These are phyloP conservation scores for Papilionanthe hybrid DNA, from an alignment of 116 monocot genomes.

Conservation along the genomic window DNA sequence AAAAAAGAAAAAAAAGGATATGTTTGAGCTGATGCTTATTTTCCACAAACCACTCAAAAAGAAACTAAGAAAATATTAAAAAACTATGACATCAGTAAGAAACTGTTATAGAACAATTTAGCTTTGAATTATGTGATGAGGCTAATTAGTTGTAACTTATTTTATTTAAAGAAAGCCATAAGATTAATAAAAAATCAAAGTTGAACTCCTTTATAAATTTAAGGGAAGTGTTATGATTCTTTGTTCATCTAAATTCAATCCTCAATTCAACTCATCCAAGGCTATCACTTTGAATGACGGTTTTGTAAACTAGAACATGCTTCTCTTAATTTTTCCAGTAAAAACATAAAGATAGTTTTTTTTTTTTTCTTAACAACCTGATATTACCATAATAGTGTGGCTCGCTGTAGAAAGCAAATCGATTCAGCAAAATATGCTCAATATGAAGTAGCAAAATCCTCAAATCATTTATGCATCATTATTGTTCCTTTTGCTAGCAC, in stretches of 20 bases:
- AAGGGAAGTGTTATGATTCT: not conserved
- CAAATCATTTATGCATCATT: not conserved
- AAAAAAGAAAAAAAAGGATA: not conserved
- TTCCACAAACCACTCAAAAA: not conserved
- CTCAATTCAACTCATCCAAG: not conserved
- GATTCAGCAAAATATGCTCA: not conserved
- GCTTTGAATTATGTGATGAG: not conserved
- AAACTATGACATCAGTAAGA: not conserved
- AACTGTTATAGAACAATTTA: not conserved
- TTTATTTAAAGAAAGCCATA: not conserved
- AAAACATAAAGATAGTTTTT: not conserved
- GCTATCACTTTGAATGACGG: not conserved
- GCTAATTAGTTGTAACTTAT: not conserved
- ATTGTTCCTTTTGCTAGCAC: not conserved
- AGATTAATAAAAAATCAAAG: not conserved
- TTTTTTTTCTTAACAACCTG: not conserved
- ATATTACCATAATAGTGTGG: not conserved
- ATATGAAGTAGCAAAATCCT: not conserved
- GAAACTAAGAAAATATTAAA: not conserved
- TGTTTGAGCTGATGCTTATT: not conserved
- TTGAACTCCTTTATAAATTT: not conserved
- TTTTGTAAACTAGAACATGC: not conserved
- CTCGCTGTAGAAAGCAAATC: not conserved
- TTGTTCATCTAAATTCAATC: not conserved
- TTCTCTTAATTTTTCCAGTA: not conserved